These are phyloP conservation scores for Potentilla sterilis DNA, from an alignment of 306 rosid genomes.

Conservation along the genomic window DNA sequence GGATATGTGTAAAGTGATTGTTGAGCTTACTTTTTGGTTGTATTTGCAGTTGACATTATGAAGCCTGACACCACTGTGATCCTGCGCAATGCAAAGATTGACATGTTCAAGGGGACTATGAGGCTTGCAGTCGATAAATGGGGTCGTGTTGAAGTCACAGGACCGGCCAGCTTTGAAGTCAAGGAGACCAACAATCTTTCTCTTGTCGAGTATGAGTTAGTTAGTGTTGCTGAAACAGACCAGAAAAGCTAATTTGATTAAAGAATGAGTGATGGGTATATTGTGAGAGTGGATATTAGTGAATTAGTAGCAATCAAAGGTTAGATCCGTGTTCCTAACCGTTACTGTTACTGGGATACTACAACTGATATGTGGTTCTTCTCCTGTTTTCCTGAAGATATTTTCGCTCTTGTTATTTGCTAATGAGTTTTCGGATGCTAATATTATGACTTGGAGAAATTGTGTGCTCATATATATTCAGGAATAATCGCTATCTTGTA, in stretches of 20 bases:
- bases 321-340: conserved; percentile 36
- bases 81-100: conserved; percentile 85
- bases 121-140: conserved; percentile 88
- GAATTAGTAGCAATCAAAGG: conserved; percentile 22
- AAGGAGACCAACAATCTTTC: conserved; percentile 86
- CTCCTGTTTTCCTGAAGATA: not conserved
- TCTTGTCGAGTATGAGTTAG: conserved; percentile 79
- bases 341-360: conserved; percentile 36
- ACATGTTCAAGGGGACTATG: conserved; percentile 95
- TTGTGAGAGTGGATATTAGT: conserved; percentile 32
- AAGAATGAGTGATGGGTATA: conserved; percentile 39
- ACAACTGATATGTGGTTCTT: conserved; percentile 19
- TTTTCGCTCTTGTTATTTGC: not conserved
- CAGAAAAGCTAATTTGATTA: conserved; percentile 7
- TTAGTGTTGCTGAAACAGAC: conserved; percentile 40
- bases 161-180: conserved; percentile 67
- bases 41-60: conserved; percentile 67
- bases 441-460: not conserved
- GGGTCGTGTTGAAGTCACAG: conserved; percentile 77
- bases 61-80: conserved; percentile 51
- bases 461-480: not conserved
- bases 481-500: not conserved
- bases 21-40: not conserved
- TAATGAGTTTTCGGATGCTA: conserved; percentile 9
- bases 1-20: not conserved